These are phyloP conservation scores for Laetiporus sulphureus DNA, from an alignment of 1,284 basidiomycete genomes.

Conservation along the genomic window DNA sequence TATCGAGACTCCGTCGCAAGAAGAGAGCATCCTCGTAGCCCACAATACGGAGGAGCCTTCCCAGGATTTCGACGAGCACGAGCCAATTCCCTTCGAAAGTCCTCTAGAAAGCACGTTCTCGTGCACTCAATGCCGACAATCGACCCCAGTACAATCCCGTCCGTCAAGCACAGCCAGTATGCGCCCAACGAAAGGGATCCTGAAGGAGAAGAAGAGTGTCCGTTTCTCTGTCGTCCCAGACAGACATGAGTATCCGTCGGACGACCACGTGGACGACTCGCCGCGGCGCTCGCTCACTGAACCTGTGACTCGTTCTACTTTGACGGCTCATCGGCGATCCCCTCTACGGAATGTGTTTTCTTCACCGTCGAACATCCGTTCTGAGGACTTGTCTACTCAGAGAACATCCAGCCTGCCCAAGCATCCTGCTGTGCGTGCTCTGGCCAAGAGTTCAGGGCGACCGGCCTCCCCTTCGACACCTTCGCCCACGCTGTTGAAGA, in stretches of 20 bases:
- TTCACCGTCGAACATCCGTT: constrained; percentile 1
- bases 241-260: constrained; percentile 16
- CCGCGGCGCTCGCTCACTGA: neutral
- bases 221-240: constrained; percentile 27
- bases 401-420: constrained; percentile 16
- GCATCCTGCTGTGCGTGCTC: constrained; percentile 23
- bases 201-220: constrained; percentile 31
- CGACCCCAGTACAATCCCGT: constrained; percentile 13
- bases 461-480: constrained; percentile 10
- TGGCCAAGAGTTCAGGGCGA: constrained; percentile 9
- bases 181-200: constrained; percentile 26
- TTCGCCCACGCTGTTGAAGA: constrained; percentile 5
- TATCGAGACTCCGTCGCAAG: constrained; percentile 19
- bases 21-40: constrained; percentile 6
- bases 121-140: constrained; percentile 5
- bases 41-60: constrained; percentile 1
- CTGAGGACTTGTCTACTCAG: constrained; percentile 1
- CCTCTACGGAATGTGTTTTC: constrained; percentile 11
- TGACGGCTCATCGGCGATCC: constrained; percentile 9
- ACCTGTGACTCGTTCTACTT: constrained; percentile 2
- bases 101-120: constrained; percentile 9
- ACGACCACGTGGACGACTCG: constrained; percentile 2
- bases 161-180: constrained; percentile 19
- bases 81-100: constrained; percentile 21
- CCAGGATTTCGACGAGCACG: constrained; percentile 11